Evolutionary conservation across 2,329 filamentous ascomycete species (phyloP).

Genomic region (Fusarium solani-melongenae): DNA sequence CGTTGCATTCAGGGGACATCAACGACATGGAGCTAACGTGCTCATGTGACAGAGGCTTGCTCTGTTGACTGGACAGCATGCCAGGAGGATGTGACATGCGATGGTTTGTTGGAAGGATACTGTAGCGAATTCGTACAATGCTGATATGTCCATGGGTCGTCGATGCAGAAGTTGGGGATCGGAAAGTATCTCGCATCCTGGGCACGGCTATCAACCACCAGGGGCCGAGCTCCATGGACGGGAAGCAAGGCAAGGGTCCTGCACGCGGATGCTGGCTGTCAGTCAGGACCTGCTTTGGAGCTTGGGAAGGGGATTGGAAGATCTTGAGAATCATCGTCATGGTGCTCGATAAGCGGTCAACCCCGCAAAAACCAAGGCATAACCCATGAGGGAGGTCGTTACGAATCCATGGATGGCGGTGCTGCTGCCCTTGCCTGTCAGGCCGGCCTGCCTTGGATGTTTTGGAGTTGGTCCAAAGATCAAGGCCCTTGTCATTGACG

Average conservation of each 20-base stretch:
- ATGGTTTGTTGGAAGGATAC: not conserved
- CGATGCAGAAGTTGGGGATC: slow-evolving; percentile 11
- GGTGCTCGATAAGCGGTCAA: slow-evolving; percentile 17
- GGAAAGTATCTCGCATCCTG: slow-evolving; percentile 21
- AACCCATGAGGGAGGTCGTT: not conserved
- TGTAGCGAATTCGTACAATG: not conserved
- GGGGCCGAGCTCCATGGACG: slow-evolving; percentile 13
- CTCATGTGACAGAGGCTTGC: slow-evolving; percentile 1
- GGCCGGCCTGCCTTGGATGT: not conserved
- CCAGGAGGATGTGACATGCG: not conserved
- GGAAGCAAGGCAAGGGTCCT: not conserved
- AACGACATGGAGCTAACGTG: not conserved
- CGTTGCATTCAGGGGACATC: not conserved
- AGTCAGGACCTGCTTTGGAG: not conserved
- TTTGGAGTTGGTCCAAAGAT: not conserved
- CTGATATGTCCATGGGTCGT: not conserved
- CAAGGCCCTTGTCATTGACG: slow-evolving; percentile 12
- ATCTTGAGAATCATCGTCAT: slow-evolving; percentile 14
- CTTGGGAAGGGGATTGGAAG: not conserved
- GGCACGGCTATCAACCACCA: slow-evolving; percentile 4
- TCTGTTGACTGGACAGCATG: not conserved
- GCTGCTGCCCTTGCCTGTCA: not conserved
- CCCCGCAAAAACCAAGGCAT: slow-evolving; percentile 12
- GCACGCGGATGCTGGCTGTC: not conserved
- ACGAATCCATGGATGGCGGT: slow-evolving; percentile 11